phyloP scores from a whole-genome alignment of 805 yeast species.

The Candida germanica region DNA sequence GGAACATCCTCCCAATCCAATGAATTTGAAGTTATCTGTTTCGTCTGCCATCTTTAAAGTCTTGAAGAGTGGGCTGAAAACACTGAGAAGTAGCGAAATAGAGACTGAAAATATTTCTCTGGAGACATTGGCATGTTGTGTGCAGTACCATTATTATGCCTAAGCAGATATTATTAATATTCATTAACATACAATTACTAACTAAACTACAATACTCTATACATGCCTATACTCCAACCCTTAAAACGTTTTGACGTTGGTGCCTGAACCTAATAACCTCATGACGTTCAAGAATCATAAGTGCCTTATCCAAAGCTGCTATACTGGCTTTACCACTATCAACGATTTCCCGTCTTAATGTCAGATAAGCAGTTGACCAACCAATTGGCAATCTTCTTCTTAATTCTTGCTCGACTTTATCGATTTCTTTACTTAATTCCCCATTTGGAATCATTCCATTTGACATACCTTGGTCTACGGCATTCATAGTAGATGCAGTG shows the following conservation, averaged over 20 bases:
- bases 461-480: conserved; percentile 66
- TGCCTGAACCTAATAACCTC: conserved; percentile 86
- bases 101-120: no score
- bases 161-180: no score
- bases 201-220: not conserved
- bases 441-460: conserved; percentile 46
- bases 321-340: conserved; percentile 59
- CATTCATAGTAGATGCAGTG: conserved; percentile 97
- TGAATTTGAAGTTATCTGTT: conserved; percentile 54
- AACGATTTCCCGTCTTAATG: conserved; percentile 80
- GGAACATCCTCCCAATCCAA: conserved; percentile 95
- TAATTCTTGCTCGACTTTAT: conserved; percentile 76
- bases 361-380: conserved; percentile 87
- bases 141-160: no score
- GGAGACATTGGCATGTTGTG: no score
- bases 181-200: no score
- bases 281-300: conserved; percentile 76
- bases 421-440: conserved; percentile 67
- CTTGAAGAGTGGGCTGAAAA: no score
- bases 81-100: no score
- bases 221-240: conserved; percentile 50
- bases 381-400: conserved; percentile 93
- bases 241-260: conserved; percentile 77
- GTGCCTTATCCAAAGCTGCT: conserved; percentile 77
- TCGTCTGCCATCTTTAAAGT: conserved; percentile 22